Conservation (phyloP, 208 protist genomes). For the Crithidia brevicula region DNA sequence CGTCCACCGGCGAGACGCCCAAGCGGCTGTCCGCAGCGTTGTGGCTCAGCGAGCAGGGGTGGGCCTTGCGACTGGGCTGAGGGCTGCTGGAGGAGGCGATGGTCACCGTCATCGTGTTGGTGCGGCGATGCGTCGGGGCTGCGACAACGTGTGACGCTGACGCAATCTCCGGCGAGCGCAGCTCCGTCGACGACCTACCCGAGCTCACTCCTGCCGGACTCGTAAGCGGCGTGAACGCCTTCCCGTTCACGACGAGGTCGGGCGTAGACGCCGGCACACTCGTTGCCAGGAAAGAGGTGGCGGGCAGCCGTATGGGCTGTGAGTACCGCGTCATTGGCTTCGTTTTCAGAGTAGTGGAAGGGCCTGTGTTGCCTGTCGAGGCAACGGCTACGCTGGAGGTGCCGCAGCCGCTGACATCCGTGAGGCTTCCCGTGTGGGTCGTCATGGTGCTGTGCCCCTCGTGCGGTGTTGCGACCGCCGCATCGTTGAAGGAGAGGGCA, state of each 20-base stretch:
- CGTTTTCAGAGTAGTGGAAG: too few species aligned
- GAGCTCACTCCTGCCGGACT: neutral
- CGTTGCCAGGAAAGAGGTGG: neutral
- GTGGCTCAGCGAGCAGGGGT: neutral
- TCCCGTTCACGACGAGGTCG: neutral
- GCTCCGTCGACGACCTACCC: neutral
- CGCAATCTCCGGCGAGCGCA: constrained; percentile 6
- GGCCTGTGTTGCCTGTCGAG: neutral
- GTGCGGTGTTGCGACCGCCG: neutral
- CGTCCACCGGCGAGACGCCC: neutral
- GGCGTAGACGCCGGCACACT: neutral
- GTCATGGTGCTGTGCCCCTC: constrained; percentile 1
- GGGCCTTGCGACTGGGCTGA: neutral
- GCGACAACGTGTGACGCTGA: neutral
- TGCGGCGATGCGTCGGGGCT: neutral
- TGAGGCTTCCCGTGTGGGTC: neutral
- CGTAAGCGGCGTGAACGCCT: neutral
- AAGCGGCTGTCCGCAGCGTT: neutral
- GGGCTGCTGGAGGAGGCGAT: constrained; percentile 13
- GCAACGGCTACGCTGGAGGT: neutral
- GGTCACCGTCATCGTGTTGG: constrained; percentile 2
- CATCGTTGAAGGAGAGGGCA: neutral
- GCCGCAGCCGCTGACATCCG: constrained; percentile 8
- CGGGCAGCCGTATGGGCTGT: constrained; percentile 3
- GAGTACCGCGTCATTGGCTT: constrained; percentile 6